Percentiles rank a stretch among this genome's conserved stretches.
These are phyloP conservation scores for Aspergillus taichungensis DNA, from an alignment of 495 filamentous ascomycete species.

Conservation along the genomic window DNA sequence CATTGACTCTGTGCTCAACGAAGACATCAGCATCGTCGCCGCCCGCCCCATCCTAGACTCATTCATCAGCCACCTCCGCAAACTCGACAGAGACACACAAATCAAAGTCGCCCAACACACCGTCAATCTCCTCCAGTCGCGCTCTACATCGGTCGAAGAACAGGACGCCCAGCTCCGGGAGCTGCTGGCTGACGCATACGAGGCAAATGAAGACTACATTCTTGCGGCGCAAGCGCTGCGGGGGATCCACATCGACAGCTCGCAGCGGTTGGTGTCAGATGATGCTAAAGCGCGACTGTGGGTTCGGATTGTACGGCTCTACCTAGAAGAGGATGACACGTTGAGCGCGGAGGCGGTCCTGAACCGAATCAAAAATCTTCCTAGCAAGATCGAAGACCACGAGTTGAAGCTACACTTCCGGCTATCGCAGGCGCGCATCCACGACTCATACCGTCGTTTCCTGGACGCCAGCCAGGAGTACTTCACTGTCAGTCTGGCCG, in stretches of 20 bases:
- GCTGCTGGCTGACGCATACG: constrained; percentile 74
- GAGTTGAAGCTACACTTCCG: constrained; percentile 74
- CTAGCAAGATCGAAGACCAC: constrained; percentile 66
- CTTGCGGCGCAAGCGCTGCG: constrained; percentile 69
- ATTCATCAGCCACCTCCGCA: constrained; percentile 52
- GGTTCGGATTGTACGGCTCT: constrained; percentile 90
- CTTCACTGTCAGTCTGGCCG: constrained; percentile 69
- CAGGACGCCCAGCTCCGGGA: constrained; percentile 70
- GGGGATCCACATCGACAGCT: constrained; percentile 78
- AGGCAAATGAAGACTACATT: constrained; percentile 69
- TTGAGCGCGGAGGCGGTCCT: constrained; percentile 76
- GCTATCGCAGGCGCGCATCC: constrained; percentile 84
- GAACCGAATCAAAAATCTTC: constrained; percentile 86
- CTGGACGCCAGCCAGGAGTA: constrained; percentile 83
- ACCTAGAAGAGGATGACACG: constrained; percentile 89
- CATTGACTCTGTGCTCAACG: constrained; percentile 56
- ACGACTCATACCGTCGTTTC: constrained; percentile 83
- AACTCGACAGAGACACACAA: constrained; percentile 50
- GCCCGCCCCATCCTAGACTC: constrained; percentile 60
- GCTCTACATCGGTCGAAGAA: constrained; percentile 74
- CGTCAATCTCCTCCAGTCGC: constrained; percentile 53
- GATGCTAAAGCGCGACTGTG: constrained; percentile 72
- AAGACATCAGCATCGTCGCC: constrained; percentile 64
- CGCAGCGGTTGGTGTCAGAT: constrained; percentile 72
- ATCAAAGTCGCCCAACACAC: constrained; percentile 64